Evolutionary conservation across 805 yeast genomes (phyloP).

Genomic region (Cyberlindnera meyerae): DNA sequence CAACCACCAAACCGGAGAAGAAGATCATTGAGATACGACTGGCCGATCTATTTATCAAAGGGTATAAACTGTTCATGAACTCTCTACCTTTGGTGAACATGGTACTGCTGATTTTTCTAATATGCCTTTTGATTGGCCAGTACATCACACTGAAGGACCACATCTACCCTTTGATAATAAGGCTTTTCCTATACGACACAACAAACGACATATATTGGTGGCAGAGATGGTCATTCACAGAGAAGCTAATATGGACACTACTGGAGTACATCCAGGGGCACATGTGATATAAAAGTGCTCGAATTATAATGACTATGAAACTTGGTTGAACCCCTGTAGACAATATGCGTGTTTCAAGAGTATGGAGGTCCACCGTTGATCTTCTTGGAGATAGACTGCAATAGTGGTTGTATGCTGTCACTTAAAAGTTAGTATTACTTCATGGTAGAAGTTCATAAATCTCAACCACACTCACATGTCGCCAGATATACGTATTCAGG

Average conservation of each 20-base stretch:
- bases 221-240: conserved; percentile 15
- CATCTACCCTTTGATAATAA: conserved; percentile 1
- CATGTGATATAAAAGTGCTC: too few relatives aligned
- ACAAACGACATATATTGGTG: conserved; percentile 20
- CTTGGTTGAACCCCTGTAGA: too few relatives aligned
- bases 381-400: conserved; percentile 11
- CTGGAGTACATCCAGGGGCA: conserved; percentile 13
- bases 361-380: conserved; percentile 7
- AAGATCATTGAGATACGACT: conserved; percentile 3
- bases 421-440: background rate
- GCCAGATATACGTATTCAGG: conserved; percentile 11
- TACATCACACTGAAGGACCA: conserved; percentile 3
- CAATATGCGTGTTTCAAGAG: conserved; percentile 3
- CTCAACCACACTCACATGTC: conserved; percentile 8
- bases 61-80: background rate
- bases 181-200: conserved; percentile 9
- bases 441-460: background rate
- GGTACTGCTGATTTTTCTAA: conserved; percentile 6
- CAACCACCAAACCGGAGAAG: background rate
- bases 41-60: background rate
- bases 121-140: conserved; percentile 2
- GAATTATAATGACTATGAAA: too few relatives aligned
- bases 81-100: conserved; percentile 8
- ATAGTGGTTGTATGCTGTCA: conserved; percentile 10
- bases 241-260: conserved; percentile 16